Conservation (phyloP, 1,284 basidiomycete genomes). For the Cryptococcus sp. region DNA sequence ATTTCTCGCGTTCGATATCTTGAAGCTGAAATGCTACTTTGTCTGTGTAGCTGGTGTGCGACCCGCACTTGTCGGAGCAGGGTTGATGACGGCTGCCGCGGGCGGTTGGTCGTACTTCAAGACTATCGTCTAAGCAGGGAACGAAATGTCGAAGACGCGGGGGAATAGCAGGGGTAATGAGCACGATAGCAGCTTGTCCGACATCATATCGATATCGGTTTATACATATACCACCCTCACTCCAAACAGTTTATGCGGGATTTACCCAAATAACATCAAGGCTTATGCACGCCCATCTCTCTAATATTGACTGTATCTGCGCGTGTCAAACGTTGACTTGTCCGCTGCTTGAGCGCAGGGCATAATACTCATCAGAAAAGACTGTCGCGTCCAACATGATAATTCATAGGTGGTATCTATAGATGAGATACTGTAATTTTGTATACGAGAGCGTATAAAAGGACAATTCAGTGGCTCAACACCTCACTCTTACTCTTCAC, state of each 20-base stretch:
- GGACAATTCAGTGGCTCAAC: not conserved
- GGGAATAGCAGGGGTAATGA: too few relatives aligned
- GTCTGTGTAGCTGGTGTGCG: slow-evolving; percentile 74
- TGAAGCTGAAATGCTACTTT: not conserved
- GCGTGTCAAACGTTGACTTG: not conserved
- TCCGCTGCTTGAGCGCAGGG: not conserved
- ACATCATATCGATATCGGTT: not conserved
- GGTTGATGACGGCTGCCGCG: slow-evolving; percentile 81
- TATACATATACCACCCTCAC: not conserved
- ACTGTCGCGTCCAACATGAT: not conserved
- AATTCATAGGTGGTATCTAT: not conserved
- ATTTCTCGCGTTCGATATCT: not conserved
- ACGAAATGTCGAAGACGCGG: not conserved
- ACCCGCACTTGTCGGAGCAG: slow-evolving; percentile 83
- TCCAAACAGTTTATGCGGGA: not conserved
- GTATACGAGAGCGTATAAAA: not conserved
- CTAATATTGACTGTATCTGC: not conserved
- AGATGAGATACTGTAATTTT: not conserved
- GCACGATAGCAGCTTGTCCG: not conserved
- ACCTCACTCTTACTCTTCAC: slow-evolving; percentile 7
- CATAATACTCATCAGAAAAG: too few relatives aligned
- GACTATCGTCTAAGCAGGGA: slow-evolving; percentile 56
- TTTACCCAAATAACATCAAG: not conserved
- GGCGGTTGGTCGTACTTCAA: slow-evolving; percentile 92
- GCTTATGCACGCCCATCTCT: slow-evolving; percentile 8